A percentile compares a stretch with the other conserved stretches of the same genome.
Evolutionary conservation across 2,329 filamentous ascomycete species (phyloP).

Genomic region (Pseudogymnoascus sp.): DNA sequence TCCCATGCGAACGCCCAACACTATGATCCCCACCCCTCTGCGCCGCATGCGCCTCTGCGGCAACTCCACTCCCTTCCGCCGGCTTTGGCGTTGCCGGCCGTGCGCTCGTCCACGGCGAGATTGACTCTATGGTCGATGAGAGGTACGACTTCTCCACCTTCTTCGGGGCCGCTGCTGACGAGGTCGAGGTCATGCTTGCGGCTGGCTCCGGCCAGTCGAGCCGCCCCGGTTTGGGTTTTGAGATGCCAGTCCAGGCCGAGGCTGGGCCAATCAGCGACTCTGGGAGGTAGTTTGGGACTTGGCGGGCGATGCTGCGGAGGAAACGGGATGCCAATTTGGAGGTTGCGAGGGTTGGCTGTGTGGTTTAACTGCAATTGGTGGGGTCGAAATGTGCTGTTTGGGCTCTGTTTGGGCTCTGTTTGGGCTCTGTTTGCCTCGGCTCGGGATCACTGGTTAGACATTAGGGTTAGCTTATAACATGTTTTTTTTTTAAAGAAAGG

Average conservation of each 20-base stretch:
- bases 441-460: background rate
- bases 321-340: conserved; percentile 6
- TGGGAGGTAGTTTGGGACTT: background rate
- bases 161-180: conserved; percentile 32
- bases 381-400: background rate
- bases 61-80: conserved; percentile 28
- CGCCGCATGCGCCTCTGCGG: conserved; percentile 10
- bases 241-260: background rate
- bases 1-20: conserved; percentile 48
- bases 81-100: conserved; percentile 42
- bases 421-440: background rate
- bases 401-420: background rate
- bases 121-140: conserved; percentile 51
- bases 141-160: conserved; percentile 52
- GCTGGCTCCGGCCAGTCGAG: conserved; percentile 18
- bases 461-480: background rate
- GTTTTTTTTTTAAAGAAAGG: background rate
- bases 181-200: conserved; percentile 20
- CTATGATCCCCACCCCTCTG: conserved; percentile 41
- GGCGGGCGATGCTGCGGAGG: background rate
- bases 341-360: background rate
- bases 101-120: conserved; percentile 49
- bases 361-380: background rate
- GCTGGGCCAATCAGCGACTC: background rate
- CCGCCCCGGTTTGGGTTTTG: conserved; percentile 16